Evolutionary conservation across 768 basidiomycete species (phyloP).

Genomic region (Amanita rimosa): DNA sequence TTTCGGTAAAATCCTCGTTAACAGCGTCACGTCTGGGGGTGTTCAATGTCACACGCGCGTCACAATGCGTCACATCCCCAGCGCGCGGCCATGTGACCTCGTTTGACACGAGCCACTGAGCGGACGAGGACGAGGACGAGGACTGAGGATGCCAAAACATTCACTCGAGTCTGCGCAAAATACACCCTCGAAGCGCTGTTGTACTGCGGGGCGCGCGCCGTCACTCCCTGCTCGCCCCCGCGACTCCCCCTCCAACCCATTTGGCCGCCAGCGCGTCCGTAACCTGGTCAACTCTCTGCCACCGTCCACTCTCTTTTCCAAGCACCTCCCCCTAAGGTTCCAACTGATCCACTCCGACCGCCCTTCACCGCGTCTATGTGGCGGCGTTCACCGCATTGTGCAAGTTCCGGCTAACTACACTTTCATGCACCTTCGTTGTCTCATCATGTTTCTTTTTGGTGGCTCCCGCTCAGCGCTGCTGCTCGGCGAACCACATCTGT

Average conservation of each 20-base stretch:
- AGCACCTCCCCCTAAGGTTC: conserved; percentile 54
- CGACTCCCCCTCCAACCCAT: conserved; percentile 65
- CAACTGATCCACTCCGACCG: conserved; percentile 35
- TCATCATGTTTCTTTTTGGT: conserved; percentile 53
- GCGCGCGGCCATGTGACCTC: neutral
- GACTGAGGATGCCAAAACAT: neutral
- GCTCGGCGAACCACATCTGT: conserved; percentile 35
- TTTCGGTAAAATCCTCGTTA: no score
- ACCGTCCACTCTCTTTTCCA: conserved; percentile 35
- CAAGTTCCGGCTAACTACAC: conserved; percentile 66
- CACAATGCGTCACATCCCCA: no score
- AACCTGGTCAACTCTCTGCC: conserved; percentile 28
- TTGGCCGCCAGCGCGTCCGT: conserved; percentile 42
- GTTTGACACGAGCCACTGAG: neutral
- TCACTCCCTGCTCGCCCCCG: conserved; percentile 29
- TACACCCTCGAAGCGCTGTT: neutral
- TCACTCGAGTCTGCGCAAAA: neutral
- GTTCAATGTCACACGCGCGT: no score
- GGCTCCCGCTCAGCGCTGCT: conserved; percentile 12
- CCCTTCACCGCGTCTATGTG: conserved; percentile 18
- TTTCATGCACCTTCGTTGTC: conserved; percentile 49
- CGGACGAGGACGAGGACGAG: neutral
- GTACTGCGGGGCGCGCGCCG: neutral
- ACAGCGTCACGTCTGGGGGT: no score
- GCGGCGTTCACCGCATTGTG: conserved; percentile 51